Evolutionary conservation across 148 eudicot species (phyloP), one percentile per base, ranked within the genome.

Genomic region (Selenicereus undatus): DNA sequence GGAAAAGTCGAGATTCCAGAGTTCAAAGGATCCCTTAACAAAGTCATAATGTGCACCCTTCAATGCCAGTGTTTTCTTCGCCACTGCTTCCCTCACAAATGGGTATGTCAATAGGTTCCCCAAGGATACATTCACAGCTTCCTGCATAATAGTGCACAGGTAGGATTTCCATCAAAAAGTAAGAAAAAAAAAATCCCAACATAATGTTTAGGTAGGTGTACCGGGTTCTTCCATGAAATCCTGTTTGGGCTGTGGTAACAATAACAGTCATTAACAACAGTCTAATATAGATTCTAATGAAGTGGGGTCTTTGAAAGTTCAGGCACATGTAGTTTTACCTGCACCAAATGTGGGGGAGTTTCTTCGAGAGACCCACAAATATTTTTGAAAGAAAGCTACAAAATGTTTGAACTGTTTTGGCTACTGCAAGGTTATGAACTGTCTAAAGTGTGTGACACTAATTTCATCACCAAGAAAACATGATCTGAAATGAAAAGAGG

Each of bases 1-100:
- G 74, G 82, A 76, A 60, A 86, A 89, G 54, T 92, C 93, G 18
- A 95, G 90, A 80, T 82, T 83, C 98, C 98, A 95, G 1, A 85
- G 87, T 79, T 93, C 91, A 71, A 93, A 95, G 11, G 83, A 13
- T 20, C 97, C 93, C 26, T 90, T 86, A 14, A 93, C 91, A 56
- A 95, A 95, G 75, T 95, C 91, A 54, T 93, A 95, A 77, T 95
- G 97, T 43, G 90, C 97, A 17, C 98, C 97, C 87, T 87, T 91
- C 32, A 93, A 36, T 2, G 86, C 81, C 22, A 93, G 79, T 1
- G 85, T 79, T 54, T 93, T 92, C 82, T 92, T 93, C 78, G 79
- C 29, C 60, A 80, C 88, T 29, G 88, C 93, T 30, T 90, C 94
- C 64, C 90, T 79, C 76, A 95, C 99, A 86, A 95, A 95, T 26